Percentiles rank a stretch among this genome's conserved stretches.
phyloP scores from a whole-genome alignment of 2,329 filamentous ascomycete genomes.

The Trichoderma guizhouense region DNA sequence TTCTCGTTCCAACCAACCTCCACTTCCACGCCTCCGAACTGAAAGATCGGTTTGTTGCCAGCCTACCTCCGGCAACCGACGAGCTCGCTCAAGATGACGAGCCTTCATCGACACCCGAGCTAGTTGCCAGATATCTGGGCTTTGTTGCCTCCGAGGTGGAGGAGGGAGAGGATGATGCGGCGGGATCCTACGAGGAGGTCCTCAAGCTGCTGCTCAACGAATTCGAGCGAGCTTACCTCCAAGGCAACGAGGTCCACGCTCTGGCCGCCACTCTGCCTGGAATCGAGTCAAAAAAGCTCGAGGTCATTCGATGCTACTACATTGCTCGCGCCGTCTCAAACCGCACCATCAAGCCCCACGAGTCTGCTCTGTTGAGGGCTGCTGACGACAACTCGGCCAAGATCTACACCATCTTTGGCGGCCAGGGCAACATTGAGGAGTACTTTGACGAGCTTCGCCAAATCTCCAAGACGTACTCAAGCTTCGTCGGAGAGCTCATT shows the following conservation, averaged over 20 bases:
- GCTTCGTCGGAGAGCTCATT: conserved; percentile 84
- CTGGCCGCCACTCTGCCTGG: conserved; percentile 81
- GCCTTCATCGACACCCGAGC: conserved; percentile 90
- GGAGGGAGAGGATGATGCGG: conserved; percentile 83
- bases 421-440: conserved; percentile 98
- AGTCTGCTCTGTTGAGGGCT: conserved; percentile 88
- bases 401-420: conserved; percentile 92
- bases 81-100: conserved; percentile 98
- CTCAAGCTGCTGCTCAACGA: conserved; percentile 90
- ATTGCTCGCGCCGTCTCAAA: conserved; percentile 79
- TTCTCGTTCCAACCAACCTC: conserved; percentile 89
- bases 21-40: conserved; percentile 96
- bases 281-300: conserved; percentile 87
- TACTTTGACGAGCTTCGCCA: conserved; percentile 97
- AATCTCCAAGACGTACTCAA: conserved; percentile 85
- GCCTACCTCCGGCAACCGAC: conserved; percentile 86
- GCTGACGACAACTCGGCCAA: conserved; percentile 78
- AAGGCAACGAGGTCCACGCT: conserved; percentile 94
- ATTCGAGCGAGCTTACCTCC: conserved; percentile 92
- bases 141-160: conserved; percentile 87
- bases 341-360: conserved; percentile 83
- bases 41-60: conserved; percentile 83
- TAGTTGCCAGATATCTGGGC: conserved; percentile 90
- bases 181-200: conserved; percentile 87
- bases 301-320: conserved; percentile 89